Evolutionary conservation across 148 eudicot genomes (phyloP).

Genomic region (Rhododendron henanense): DNA sequence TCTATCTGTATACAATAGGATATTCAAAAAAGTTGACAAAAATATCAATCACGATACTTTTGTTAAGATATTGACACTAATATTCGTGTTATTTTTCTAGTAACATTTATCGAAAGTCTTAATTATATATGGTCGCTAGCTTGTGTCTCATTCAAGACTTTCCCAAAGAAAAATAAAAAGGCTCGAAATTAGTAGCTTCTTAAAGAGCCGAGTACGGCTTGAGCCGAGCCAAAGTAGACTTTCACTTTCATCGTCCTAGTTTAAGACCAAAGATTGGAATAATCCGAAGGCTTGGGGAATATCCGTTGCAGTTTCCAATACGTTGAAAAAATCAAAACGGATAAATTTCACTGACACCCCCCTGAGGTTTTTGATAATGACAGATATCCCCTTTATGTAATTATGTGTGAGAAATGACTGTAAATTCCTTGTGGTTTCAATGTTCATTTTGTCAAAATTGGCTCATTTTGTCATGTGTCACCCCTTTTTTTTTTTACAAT

Average conservation of each 20-base stretch:
- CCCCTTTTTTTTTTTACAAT: neutral
- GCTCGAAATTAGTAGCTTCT: neutral
- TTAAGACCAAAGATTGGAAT: neutral
- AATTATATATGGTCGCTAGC: no score
- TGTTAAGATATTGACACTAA: neutral
- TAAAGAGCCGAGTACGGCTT: neutral
- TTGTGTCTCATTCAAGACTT: no score
- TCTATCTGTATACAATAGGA: neutral
- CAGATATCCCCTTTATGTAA: neutral
- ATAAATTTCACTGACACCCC: neutral
- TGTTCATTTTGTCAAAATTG: no score
- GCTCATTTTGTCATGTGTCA: neutral
- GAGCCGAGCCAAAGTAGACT: conserved; percentile 2
- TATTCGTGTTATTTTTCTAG: no score
- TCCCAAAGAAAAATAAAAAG: neutral
- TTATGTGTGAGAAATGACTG: neutral
- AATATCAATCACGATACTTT: neutral
- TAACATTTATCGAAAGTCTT: no score
- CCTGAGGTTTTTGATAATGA: neutral
- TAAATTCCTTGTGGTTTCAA: neutral
- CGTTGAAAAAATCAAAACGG: neutral
- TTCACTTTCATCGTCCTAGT: neutral
- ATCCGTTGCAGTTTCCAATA: neutral
- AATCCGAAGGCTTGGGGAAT: neutral
- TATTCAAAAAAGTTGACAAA: neutral